phyloP scores from a whole-genome alignment of 129 eudicot species.

The Apium graveolens region DNA sequence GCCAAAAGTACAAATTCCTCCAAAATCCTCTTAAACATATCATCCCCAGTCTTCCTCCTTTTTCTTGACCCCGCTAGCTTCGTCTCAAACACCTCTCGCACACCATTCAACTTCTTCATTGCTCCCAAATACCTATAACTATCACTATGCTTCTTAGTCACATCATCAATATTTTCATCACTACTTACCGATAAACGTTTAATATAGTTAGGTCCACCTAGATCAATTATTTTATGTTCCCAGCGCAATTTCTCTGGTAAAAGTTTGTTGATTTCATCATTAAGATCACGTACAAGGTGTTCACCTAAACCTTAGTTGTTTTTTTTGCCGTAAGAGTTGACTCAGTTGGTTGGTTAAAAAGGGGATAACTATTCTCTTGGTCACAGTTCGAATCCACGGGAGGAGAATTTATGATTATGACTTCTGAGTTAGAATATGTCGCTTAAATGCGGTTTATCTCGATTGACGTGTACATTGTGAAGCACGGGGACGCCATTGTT shows the following conservation, averaged over 20 bases:
- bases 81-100: slow-evolving; percentile 66
- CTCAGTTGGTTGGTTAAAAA: too few species aligned
- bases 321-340: too few species aligned
- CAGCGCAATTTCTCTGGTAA: slow-evolving; percentile 70
- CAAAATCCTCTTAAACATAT: too few species aligned
- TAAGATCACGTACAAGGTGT: slow-evolving; percentile 58
- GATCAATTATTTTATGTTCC: slow-evolving; percentile 68
- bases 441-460: too few species aligned
- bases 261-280: slow-evolving; percentile 73
- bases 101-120: slow-evolving; percentile 90
- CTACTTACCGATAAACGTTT: slow-evolving; percentile 67
- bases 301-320: not conserved
- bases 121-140: slow-evolving; percentile 89
- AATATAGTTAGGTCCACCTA: slow-evolving; percentile 67
- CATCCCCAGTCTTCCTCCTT: too few species aligned
- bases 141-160: slow-evolving; percentile 75
- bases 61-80: too few species aligned
- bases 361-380: too few species aligned
- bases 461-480: too few species aligned
- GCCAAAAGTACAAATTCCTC: slow-evolving; percentile 55
- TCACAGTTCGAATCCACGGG: too few species aligned
- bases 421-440: too few species aligned
- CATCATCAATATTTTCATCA: slow-evolving; percentile 81
- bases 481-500: not conserved
- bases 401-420: too few species aligned